Evolutionary conservation across 306 rosid genomes (phyloP).

Genomic region (Citrullus colocynthis): DNA sequence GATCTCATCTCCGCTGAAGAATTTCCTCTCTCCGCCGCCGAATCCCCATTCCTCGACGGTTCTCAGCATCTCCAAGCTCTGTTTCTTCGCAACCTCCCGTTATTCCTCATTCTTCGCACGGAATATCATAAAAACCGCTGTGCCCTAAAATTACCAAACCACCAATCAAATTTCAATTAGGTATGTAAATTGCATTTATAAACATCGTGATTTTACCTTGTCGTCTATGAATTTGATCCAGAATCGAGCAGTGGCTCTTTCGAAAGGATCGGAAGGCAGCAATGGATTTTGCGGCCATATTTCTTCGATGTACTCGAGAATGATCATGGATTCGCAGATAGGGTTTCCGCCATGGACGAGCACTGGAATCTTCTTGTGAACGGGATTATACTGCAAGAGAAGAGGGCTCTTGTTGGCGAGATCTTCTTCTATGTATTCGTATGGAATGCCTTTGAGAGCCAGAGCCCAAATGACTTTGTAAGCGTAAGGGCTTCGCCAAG

Average conservation of each 20-base stretch:
- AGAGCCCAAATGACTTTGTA: constrained; percentile 40
- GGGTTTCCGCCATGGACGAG: constrained; percentile 40
- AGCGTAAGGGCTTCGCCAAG: constrained; percentile 31
- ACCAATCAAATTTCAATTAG: neutral
- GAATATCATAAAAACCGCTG: neutral
- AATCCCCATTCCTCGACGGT: constrained; percentile 14
- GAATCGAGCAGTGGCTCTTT: constrained; percentile 22
- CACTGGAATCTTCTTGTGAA: constrained; percentile 34
- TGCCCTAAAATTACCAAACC: neutral
- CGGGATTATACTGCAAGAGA: constrained; percentile 31
- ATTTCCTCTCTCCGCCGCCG: constrained; percentile 6
- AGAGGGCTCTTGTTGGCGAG: constrained; percentile 23
- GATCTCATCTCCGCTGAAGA: constrained; percentile 22
- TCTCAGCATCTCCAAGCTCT: constrained; percentile 6
- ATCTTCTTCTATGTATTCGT: constrained; percentile 38
- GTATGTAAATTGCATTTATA: too few species aligned
- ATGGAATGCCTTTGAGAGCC: constrained; percentile 28
- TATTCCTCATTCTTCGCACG: constrained; percentile 8
- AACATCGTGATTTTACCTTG: constrained; percentile 1
- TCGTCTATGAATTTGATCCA: constrained; percentile 20
- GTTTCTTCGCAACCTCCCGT: constrained; percentile 2
- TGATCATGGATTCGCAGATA: constrained; percentile 26
- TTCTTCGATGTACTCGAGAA: constrained; percentile 38
- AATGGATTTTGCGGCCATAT: constrained; percentile 20
- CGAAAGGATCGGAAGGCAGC: constrained; percentile 15